Base-by-base conservation (phyloP, 2,329 filamentous ascomycete species). In the Gliomastix tumulicola region DNA sequence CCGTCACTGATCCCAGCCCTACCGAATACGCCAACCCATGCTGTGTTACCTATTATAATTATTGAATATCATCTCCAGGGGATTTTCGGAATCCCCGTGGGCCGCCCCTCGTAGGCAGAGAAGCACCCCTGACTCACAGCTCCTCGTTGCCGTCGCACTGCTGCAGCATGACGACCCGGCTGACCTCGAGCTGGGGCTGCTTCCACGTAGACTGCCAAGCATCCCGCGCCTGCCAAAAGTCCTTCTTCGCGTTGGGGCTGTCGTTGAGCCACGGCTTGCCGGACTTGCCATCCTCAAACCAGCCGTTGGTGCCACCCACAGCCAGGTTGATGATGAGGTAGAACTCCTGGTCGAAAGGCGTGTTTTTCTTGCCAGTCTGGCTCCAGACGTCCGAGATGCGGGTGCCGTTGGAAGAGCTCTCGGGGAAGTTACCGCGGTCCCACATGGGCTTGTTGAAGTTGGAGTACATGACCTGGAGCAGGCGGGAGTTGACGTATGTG, bases 261-360 rank as follows among this genome's bases (percentile, higher is more conserved):
- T 56, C 64, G 54, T 92, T 82, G 21, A 87, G 68, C 87, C 87
- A 94, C 2, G 87, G 87, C 68, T 94, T 94, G 21, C 70, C 73
- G 30, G 69, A 70, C 46, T 71, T 65, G 16, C 79, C 77, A 54
- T 94, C 85, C 50, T 82, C 66, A 52, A 92, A 94, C 85, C 85
- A 94, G 25, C 86, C 86, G 46, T 88, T 89, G 17, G 81, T 87
- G 34, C 79, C 78, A 21, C 85, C 85, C 7, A 89, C 84, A 10
- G 79, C 84, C 4, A 89, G 66, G 50, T 86, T 86, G 39, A 90
- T 55, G 46, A 88, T 82, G 32, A 90, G 71, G 49, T 84, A 88
- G 51, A 89, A 89, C 13, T 74, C 62, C 45, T 84, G 71, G 51
- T 89, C 84, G 48, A 90, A 90, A 0, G 85, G 85, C 1, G 84